Base-by-base conservation (phyloP, 2,329 filamentous ascomycete species). In the Talaromyces rugulosus region DNA sequence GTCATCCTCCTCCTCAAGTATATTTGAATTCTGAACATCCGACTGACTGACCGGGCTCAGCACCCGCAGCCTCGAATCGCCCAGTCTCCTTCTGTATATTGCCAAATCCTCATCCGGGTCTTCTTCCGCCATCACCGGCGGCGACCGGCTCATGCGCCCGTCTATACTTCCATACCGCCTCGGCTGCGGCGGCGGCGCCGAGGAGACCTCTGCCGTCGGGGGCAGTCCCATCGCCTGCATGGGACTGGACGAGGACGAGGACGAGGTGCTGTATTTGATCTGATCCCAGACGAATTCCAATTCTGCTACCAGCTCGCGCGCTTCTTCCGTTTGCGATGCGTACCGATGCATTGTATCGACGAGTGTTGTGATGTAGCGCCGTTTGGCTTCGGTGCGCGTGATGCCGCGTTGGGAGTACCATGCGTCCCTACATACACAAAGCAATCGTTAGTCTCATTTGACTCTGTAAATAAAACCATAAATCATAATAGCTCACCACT, bases 231-330 rank as follows among this genome's bases (percentile, higher is more conserved):
- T 65, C 14, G 68, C 63, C 60, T 74, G 71, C 12, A 72, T 57
- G 4, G 72, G 72, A 47, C 70, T 71, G 7, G 68, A 69, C 44
- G 87, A 79, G 42, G 88, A 87, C 18, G 85, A 86, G 4, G 89
- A 86, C 11, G 86, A 76, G 8, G 82, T 86, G 70, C 94, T 97
- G 68, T 89, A 89, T 76, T 95, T 96, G 69, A 99, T 94, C 75
- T 98, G 95, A 69, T 97, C 92, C 95, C 95, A 99, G 44, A 99
- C 94, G 70, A 98, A 99, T 77, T 99, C 95, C n/a, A 99, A 85
- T 76, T 99, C 95, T 9, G 88, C 84, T 42, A 98, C 93, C 44
- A 99, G 83, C 76, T 96, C 93, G 63, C 89, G 85, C 7, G 92
- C 92, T 73, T 96, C 92, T 56, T 77, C 71, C 0, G 92, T 97